These are phyloP conservation scores for Pyrenopolyporus hunteri DNA, from an alignment of 495 filamentous ascomycete genomes.

Conservation along the genomic window DNA sequence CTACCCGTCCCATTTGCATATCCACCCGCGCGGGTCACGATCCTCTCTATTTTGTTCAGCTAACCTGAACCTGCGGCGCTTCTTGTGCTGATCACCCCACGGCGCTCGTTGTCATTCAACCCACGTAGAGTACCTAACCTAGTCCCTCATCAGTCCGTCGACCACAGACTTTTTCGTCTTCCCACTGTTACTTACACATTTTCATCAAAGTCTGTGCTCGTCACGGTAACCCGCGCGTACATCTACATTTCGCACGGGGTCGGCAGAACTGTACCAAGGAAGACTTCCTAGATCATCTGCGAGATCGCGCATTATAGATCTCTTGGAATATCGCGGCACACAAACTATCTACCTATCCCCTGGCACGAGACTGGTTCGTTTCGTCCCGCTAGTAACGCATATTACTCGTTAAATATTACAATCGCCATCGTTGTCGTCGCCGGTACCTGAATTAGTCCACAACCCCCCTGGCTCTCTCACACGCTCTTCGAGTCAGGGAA, in stretches of 20 bases:
- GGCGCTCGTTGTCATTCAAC: not conserved
- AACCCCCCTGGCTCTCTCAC: too few relatives aligned
- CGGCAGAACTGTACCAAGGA: not conserved
- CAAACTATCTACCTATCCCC: not conserved
- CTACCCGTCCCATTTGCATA: conserved; percentile 1
- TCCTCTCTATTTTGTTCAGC: not conserved
- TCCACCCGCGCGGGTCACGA: not conserved
- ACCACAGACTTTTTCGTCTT: not conserved
- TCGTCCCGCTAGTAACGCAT: conserved; percentile 1
- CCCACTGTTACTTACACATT: not conserved
- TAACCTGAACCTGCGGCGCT: conserved; percentile 1
- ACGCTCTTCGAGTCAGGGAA: not conserved
- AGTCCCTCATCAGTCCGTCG: conserved; percentile 1
- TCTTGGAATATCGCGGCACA: conserved; percentile 9
- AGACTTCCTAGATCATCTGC: conserved; percentile 10
- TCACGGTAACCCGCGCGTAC: not conserved
- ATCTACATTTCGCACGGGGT: not conserved
- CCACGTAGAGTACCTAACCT: conserved; percentile 1
- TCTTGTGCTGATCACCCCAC: conserved; percentile 6
- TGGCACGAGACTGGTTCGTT: not conserved
- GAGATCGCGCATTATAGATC: conserved; percentile 10
- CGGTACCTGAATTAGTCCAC: too few relatives aligned
- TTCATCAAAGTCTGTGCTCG: too few relatives aligned
- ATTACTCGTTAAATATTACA: not conserved
- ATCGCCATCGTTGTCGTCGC: too few relatives aligned